These are phyloP conservation scores for Sesbania bispinosa DNA, from an alignment of 306 rosid genomes.

Conservation along the genomic window DNA sequence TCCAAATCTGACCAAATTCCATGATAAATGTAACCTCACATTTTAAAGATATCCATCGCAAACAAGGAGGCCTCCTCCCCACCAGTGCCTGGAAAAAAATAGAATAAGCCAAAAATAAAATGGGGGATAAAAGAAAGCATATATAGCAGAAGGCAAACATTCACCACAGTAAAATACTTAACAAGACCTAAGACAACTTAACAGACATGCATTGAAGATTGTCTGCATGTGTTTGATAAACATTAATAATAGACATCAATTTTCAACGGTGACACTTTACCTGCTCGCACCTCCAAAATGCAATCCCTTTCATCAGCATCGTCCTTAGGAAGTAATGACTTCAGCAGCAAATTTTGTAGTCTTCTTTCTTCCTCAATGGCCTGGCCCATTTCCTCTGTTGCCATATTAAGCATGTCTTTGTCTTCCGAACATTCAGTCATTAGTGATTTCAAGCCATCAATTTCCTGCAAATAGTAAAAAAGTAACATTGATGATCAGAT, in stretches of 20 bases:
- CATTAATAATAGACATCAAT: slow-evolving; percentile 10
- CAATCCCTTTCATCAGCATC: slow-evolving; percentile 96
- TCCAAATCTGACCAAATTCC: slow-evolving; percentile 12
- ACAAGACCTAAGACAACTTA: too few relatives aligned
- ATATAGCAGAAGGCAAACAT: background rate
- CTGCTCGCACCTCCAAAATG: slow-evolving; percentile 98
- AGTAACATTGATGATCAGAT: slow-evolving; percentile 1
- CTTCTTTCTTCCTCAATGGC: slow-evolving; percentile 60
- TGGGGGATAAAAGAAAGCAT: background rate
- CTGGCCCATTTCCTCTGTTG: slow-evolving; percentile 56
- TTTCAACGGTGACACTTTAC: slow-evolving; percentile 35
- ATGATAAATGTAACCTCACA: slow-evolving; percentile 44
- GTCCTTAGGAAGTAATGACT: slow-evolving; percentile 82
- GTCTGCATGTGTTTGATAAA: slow-evolving; percentile 1
- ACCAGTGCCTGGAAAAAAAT: slow-evolving; percentile 64
- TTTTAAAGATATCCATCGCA: slow-evolving; percentile 90
- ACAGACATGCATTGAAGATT: background rate
- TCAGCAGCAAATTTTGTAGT: slow-evolving; percentile 59
- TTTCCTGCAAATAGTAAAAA: slow-evolving; percentile 52
- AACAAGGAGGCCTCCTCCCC: slow-evolving; percentile 95
- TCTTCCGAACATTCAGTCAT: slow-evolving; percentile 69
- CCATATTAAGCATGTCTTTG: slow-evolving; percentile 86
- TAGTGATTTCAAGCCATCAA: slow-evolving; percentile 61
- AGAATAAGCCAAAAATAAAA: background rate
- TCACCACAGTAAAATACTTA: slow-evolving; percentile 5